Percentiles rank a stretch among this genome's conserved stretches.
Conservation (phyloP, 805 yeast species). For the Trichomonascus vanleenenianus region DNA sequence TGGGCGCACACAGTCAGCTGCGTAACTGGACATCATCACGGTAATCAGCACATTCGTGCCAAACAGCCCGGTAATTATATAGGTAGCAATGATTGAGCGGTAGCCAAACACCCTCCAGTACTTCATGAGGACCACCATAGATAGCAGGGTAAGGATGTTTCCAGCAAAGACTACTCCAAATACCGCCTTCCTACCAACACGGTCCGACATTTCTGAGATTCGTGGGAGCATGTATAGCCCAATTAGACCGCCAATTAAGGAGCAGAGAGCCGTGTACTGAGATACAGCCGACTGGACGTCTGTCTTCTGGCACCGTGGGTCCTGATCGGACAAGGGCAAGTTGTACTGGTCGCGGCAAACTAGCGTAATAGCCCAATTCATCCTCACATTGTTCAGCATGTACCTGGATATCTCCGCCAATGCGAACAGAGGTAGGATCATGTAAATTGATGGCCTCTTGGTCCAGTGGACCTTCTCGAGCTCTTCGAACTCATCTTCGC, state of each 20-base stretch:
- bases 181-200: slow-evolving; percentile 10
- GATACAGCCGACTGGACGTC: slow-evolving; percentile 11
- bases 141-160: slow-evolving; percentile 3
- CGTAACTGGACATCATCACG: slow-evolving; percentile 12
- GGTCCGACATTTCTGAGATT: slow-evolving; percentile 9
- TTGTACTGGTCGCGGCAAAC: slow-evolving; percentile 9
- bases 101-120: slow-evolving; percentile 5
- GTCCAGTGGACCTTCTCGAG: slow-evolving; percentile 1
- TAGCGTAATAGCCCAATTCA: slow-evolving; percentile 14
- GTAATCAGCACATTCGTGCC: slow-evolving; percentile 9
- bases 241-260: slow-evolving; percentile 9
- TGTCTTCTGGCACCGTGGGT: slow-evolving; percentile 11
- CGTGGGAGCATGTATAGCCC: slow-evolving; percentile 12
- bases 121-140: slow-evolving; percentile 6
- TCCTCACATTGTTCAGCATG: slow-evolving; percentile 6
- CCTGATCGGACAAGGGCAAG: slow-evolving; percentile 6
- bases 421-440: slow-evolving; percentile 2
- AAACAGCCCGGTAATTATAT: slow-evolving; percentile 7
- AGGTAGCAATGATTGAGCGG: slow-evolving; percentile 6
- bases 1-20: slow-evolving; percentile 11
- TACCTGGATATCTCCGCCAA: slow-evolving; percentile 2
- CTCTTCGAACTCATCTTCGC: slow-evolving; percentile 1
- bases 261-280: slow-evolving; percentile 9
- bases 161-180: slow-evolving; percentile 10
- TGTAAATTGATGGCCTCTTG: slow-evolving; percentile 4